Percentiles rank a stretch among this genome's conserved stretches.
Conservation (phyloP, 768 basidiomycete species). For the Cystofilobasidium macerans region DNA sequence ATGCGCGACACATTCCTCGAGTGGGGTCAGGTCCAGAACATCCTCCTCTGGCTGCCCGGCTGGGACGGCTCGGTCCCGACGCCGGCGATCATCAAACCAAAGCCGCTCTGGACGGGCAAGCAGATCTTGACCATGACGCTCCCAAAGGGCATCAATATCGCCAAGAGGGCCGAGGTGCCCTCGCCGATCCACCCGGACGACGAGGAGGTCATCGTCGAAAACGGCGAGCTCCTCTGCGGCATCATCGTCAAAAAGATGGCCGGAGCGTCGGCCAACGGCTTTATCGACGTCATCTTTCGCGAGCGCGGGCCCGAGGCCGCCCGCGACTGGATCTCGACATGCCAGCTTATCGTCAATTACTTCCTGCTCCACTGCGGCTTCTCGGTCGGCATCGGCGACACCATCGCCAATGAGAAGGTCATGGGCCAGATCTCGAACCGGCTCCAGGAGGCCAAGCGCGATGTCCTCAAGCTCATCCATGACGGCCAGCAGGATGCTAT, state of each 20-base stretch:
- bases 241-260: slow-evolving; percentile 99
- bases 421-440: slow-evolving; percentile 77
- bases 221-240: slow-evolving; percentile 89
- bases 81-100: slow-evolving; percentile 90
- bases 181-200: slow-evolving; percentile 75
- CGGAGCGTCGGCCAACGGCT: slow-evolving; percentile 76
- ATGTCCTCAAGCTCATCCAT: slow-evolving; percentile 67
- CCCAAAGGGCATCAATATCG: slow-evolving; percentile 80
- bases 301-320: slow-evolving; percentile 93
- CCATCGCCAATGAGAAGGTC: slow-evolving; percentile 79
- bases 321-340: slow-evolving; percentile 76
- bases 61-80: slow-evolving; percentile 92
- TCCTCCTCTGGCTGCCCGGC: slow-evolving; percentile 91
- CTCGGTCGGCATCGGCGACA: slow-evolving; percentile 97
- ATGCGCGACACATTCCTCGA: slow-evolving; percentile 90
- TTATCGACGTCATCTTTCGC: slow-evolving; percentile 92
- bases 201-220: slow-evolving; percentile 90
- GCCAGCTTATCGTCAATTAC: slow-evolving; percentile 92
- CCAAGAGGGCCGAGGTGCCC: slow-evolving; percentile 49
- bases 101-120: slow-evolving; percentile 95
- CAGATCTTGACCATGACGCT: slow-evolving; percentile 86
- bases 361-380: slow-evolving; percentile 99
- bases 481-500: slow-evolving; percentile 76
- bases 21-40: slow-evolving; percentile 92
- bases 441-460: slow-evolving; percentile 66